Evolutionary conservation across 148 eudicot genomes (phyloP).

Genomic region (Rhododendron henanense): DNA sequence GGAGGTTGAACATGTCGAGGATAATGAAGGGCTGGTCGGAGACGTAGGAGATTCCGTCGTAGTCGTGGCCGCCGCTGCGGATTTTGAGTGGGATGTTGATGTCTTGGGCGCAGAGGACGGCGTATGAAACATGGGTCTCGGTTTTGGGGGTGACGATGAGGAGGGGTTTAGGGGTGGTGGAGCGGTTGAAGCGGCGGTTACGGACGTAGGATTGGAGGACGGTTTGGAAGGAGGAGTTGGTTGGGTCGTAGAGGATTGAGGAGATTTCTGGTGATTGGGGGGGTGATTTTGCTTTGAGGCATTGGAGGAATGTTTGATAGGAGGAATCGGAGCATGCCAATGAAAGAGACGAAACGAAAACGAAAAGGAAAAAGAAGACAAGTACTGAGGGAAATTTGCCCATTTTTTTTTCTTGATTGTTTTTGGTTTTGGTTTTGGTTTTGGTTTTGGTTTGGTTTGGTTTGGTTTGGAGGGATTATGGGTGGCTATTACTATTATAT

Average conservation of each 20-base stretch:
- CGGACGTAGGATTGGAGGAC: conserved; percentile 18
- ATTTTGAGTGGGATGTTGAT: conserved; percentile 1
- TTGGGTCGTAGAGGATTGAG: conserved; percentile 14
- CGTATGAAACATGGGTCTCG: conserved; percentile 13
- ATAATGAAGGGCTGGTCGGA: conserved; percentile 9
- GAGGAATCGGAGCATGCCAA: neutral
- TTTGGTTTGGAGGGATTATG: neutral
- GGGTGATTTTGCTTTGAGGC: neutral
- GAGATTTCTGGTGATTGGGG: conserved; percentile 11
- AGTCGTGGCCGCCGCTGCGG: conserved; percentile 20
- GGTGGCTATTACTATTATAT: neutral
- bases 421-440: neutral
- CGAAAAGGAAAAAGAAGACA: neutral
- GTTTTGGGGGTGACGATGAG: conserved; percentile 22
- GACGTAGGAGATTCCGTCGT: conserved; percentile 13
- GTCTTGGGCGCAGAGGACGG: conserved; percentile 17
- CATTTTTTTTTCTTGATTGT: neutral
- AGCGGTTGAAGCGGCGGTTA: conserved; percentile 24
- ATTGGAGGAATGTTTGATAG: neutral
- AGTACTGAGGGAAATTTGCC: neutral
- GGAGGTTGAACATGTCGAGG: conserved; percentile 14
- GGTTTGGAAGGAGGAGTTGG: conserved; percentile 4
- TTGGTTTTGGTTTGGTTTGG: neutral
- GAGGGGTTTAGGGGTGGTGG: conserved; percentile 24
- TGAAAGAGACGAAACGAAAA: neutral